Conservation (phyloP, 2,329 filamentous ascomycete species). For the Aspergillus brasiliensis region DNA sequence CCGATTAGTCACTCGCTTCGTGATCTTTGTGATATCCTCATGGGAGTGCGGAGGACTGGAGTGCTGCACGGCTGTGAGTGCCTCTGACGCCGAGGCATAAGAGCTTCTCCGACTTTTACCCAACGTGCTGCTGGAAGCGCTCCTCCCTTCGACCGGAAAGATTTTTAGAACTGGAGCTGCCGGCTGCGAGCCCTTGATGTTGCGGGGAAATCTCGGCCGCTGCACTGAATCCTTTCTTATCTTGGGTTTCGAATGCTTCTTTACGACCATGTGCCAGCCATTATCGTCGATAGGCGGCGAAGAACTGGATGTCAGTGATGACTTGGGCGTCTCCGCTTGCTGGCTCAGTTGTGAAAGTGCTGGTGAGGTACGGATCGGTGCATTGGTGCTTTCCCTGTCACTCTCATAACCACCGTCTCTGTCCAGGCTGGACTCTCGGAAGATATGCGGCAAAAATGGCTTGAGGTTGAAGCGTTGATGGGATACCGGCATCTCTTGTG, state of each 20-base stretch:
- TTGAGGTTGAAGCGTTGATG: slow-evolving; percentile 31
- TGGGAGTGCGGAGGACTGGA: slow-evolving; percentile 33
- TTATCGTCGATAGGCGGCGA: slow-evolving; percentile 25
- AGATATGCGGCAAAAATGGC: slow-evolving; percentile 39
- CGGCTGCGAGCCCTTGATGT: slow-evolving; percentile 21
- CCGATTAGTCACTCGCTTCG: slow-evolving; percentile 8
- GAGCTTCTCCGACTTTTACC: slow-evolving; percentile 24
- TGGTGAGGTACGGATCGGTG: slow-evolving; percentile 27
- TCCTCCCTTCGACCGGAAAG: slow-evolving; percentile 33
- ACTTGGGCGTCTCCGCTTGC: slow-evolving; percentile 30
- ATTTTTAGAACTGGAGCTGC: slow-evolving; percentile 29
- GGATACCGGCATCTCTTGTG: slow-evolving; percentile 30
- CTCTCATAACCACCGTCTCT: slow-evolving; percentile 38
- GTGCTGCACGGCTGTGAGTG: slow-evolving; percentile 42
- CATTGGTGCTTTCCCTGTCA: slow-evolving; percentile 33
- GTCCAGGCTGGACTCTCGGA: slow-evolving; percentile 28
- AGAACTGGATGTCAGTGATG: slow-evolving; percentile 25
- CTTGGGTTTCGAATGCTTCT: slow-evolving; percentile 21
- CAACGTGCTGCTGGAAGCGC: slow-evolving; percentile 29
- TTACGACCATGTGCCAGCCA: slow-evolving; percentile 37
- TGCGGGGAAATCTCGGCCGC: slow-evolving; percentile 20
- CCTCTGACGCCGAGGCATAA: slow-evolving; percentile 39
- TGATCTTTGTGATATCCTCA: slow-evolving; percentile 16
- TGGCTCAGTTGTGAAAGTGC: slow-evolving; percentile 35
- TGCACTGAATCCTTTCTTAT: slow-evolving; percentile 16